These are phyloP conservation scores for Craterostigma plantagineum DNA, from an alignment of 257 asterid genomes.

Conservation along the genomic window DNA sequence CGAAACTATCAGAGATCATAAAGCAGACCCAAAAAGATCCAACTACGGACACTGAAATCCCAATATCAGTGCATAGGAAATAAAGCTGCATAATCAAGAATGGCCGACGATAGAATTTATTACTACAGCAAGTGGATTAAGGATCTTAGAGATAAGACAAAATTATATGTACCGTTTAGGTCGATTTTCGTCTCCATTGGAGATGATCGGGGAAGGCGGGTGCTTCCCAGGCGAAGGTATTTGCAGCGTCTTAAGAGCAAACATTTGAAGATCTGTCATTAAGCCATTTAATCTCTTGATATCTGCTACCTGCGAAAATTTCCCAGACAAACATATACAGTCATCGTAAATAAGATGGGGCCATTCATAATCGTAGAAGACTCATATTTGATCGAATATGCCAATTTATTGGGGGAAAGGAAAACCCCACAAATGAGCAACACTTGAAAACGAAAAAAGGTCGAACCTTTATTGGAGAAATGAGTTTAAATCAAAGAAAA, in stretches of 20 bases:
- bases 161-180: slow-evolving; percentile 24
- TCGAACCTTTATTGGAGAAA: no score
- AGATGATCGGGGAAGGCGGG: slow-evolving; percentile 52
- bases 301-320: slow-evolving; percentile 84
- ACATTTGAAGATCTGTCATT: slow-evolving; percentile 85
- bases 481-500: not conserved
- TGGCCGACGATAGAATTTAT: not conserved
- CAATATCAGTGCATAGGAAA: no score
- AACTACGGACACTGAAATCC: no score
- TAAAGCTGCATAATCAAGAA: no score
- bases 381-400: no score
- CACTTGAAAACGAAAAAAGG: no score
- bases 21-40: no score
- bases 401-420: no score
- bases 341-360: no score
- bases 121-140: not conserved
- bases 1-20: no score
- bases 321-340: no score
- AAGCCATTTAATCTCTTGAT: slow-evolving; percentile 72
- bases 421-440: no score
- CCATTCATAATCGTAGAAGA: not conserved
- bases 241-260: slow-evolving; percentile 66
- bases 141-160: not conserved
- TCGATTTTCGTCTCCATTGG: slow-evolving; percentile 28
- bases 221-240: slow-evolving; percentile 87